These are phyloP conservation scores for Noccaea bulbosa DNA, from an alignment of 345 rosid species.

Conservation along the genomic window DNA sequence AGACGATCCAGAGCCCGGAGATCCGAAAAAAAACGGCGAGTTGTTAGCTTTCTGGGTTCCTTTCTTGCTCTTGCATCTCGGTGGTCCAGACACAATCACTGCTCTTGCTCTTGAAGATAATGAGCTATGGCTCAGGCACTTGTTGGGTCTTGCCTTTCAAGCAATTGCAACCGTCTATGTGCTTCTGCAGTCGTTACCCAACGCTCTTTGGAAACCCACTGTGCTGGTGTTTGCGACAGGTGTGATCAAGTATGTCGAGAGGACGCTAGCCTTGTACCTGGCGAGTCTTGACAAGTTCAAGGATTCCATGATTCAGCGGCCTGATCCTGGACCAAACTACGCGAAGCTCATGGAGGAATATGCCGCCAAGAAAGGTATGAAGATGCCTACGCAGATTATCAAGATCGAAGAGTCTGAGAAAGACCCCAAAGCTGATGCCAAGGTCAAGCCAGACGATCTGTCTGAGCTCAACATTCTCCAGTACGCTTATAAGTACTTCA, in stretches of 20 bases:
- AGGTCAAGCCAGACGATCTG: background rate
- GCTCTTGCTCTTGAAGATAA: conserved; percentile 53
- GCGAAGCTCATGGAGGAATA: conserved; percentile 34
- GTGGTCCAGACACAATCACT: conserved; percentile 53
- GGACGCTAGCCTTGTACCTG: conserved; percentile 45
- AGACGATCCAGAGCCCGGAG: conserved; percentile 22
- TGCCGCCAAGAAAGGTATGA: conserved; percentile 19
- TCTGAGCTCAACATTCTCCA: conserved; percentile 19
- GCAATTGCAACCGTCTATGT: conserved; percentile 38
- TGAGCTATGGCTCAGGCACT: conserved; percentile 46
- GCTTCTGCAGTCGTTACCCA: conserved; percentile 17
- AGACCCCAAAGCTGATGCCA: conserved; percentile 14
- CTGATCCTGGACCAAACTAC: conserved; percentile 40
- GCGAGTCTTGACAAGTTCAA: conserved; percentile 47
- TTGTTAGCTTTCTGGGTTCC: conserved; percentile 47
- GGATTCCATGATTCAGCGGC: conserved; percentile 34
- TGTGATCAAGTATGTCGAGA: conserved; percentile 52
- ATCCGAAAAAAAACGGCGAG: background rate
- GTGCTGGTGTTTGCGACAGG: conserved; percentile 41
- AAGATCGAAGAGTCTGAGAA: conserved; percentile 44
- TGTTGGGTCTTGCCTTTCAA: conserved; percentile 43
- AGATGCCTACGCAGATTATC: conserved; percentile 30
- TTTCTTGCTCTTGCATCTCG: conserved; percentile 50
- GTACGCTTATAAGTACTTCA: conserved; percentile 40
- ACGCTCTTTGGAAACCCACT: conserved; percentile 22